These are phyloP conservation scores for Nakaseomyces bracarensis DNA, from an alignment of 1,139 yeast genomes.

Conservation along the genomic window DNA sequence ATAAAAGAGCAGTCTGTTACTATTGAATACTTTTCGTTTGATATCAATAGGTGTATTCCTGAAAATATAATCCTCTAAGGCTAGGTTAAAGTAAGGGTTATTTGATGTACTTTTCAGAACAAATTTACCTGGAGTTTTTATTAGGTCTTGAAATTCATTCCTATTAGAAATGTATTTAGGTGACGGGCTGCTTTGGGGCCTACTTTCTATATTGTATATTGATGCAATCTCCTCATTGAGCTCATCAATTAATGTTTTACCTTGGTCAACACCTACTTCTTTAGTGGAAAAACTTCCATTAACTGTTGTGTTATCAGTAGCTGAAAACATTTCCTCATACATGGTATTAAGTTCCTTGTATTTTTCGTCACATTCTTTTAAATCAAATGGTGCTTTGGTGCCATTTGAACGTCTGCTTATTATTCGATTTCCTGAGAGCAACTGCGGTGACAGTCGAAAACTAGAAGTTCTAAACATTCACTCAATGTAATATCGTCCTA, in stretches of 20 bases:
- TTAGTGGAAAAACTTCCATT: neutral
- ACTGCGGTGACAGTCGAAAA: too few relatives aligned
- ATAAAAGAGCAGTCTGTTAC: slow-evolving; percentile 60
- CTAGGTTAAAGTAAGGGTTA: slow-evolving; percentile 70
- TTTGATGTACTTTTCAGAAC: slow-evolving; percentile 31
- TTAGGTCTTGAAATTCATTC: slow-evolving; percentile 14
- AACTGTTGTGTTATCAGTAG: neutral
- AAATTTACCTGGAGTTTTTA: slow-evolving; percentile 21
- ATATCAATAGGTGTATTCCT: slow-evolving; percentile 44
- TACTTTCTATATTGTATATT: slow-evolving; percentile 9
- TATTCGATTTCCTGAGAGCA: too few relatives aligned
- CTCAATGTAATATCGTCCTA: too few relatives aligned
- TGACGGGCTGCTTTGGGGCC: neutral
- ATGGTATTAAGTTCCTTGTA: slow-evolving; percentile 24
- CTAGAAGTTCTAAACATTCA: too few relatives aligned
- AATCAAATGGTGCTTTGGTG: slow-evolving; percentile 17
- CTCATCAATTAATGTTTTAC: slow-evolving; percentile 19
- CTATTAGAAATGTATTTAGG: slow-evolving; percentile 10
- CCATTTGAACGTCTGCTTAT: neutral
- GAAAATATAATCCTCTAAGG: slow-evolving; percentile 75
- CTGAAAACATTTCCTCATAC: slow-evolving; percentile 26
- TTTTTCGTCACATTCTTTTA: slow-evolving; percentile 17
- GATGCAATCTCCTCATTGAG: slow-evolving; percentile 23
- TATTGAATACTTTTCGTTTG: slow-evolving; percentile 22
- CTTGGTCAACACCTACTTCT: neutral